Conservation (phyloP, 768 basidiomycete species). For the Trametopsis cervina region DNA sequence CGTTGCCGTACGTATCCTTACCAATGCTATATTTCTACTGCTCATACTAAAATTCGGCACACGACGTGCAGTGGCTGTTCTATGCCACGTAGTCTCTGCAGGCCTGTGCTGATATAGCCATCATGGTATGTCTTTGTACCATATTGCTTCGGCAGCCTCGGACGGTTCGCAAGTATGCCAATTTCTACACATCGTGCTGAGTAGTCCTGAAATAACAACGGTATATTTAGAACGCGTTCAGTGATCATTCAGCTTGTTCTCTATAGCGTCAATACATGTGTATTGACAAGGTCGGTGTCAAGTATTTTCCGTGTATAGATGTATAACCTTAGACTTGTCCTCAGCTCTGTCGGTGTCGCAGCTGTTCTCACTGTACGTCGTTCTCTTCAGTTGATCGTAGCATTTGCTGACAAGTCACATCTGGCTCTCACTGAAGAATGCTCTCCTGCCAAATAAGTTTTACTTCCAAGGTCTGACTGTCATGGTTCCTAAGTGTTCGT, state of each 20-base stretch:
- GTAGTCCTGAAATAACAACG: too few species aligned
- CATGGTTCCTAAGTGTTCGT: background rate
- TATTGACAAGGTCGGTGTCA: background rate
- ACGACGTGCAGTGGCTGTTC: conserved; percentile 1
- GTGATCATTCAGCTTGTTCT: background rate
- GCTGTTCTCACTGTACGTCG: background rate
- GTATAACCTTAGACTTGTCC: background rate
- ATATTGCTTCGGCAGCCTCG: background rate
- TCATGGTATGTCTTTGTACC: background rate
- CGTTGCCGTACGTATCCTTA: background rate
- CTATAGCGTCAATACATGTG: conserved; percentile 3
- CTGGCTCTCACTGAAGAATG: too few species aligned
- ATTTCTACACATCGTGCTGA: too few species aligned
- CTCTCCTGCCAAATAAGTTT: background rate
- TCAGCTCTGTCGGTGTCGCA: background rate
- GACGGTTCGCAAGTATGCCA: background rate
- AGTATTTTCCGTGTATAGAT: background rate
- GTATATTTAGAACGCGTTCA: background rate
- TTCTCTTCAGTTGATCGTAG: too few species aligned
- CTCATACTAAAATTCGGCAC: too few species aligned
- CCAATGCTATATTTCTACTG: background rate
- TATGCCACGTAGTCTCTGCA: background rate
- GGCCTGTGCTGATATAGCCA: background rate
- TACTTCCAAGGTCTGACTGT: background rate
- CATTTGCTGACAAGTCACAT: too few species aligned